Conservation (phyloP, 2,329 filamentous ascomycete genomes). For the Alternaria metachromatica region DNA sequence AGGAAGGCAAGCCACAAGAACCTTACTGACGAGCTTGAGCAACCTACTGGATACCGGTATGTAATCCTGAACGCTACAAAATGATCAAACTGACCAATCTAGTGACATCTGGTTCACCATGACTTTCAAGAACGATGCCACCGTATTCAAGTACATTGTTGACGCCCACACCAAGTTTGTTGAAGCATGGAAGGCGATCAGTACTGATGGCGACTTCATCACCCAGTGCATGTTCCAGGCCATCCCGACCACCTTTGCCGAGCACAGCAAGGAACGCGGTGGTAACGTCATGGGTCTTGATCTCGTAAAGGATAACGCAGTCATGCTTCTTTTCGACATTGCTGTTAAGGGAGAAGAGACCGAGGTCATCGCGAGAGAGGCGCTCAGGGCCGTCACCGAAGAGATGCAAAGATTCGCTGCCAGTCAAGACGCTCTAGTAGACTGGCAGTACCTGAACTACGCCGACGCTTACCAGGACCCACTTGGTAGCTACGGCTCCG, state of each 20-base stretch:
- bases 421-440: slow-evolving; percentile 14
- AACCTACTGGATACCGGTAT: slow-evolving; percentile 31
- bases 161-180: slow-evolving; percentile 29
- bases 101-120: slow-evolving; percentile 35
- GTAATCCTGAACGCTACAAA: background rate
- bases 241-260: slow-evolving; percentile 21
- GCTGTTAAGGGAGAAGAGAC: slow-evolving; percentile 23
- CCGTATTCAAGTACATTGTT: slow-evolving; percentile 25
- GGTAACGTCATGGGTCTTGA: slow-evolving; percentile 38
- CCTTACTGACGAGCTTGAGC: slow-evolving; percentile 33
- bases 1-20: slow-evolving; percentile 31
- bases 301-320: slow-evolving; percentile 18
- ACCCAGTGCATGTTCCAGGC: slow-evolving; percentile 36
- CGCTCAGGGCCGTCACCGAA: slow-evolving; percentile 17
- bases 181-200: slow-evolving; percentile 19
- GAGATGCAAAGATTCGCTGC: slow-evolving; percentile 20
- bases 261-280: slow-evolving; percentile 27
- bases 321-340: slow-evolving; percentile 30
- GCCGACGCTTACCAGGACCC: slow-evolving; percentile 46
- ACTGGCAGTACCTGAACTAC: slow-evolving; percentile 44
- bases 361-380: slow-evolving; percentile 17
- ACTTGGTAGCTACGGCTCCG: slow-evolving; percentile 50
- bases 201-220: slow-evolving; percentile 24
- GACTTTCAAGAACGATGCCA: slow-evolving; percentile 29
- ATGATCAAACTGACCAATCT: slow-evolving; percentile 1